Evolutionary conservation across 2,329 filamentous ascomycete genomes (phyloP).

Genomic region (Cercospora zeae-maydis): DNA sequence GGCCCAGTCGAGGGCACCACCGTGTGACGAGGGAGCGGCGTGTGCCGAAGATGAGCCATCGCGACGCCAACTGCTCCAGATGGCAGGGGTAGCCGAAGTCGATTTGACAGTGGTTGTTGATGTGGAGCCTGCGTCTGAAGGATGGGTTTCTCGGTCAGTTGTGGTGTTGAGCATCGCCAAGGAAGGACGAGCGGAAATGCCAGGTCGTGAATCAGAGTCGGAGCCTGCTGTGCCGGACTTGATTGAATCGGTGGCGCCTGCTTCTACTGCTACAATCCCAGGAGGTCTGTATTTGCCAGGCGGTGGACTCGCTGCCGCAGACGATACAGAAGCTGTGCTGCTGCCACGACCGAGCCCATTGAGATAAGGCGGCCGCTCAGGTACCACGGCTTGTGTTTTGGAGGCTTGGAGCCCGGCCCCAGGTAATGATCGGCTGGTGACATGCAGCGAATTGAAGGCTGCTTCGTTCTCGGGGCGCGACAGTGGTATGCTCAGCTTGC

Average conservation of each 20-base stretch:
- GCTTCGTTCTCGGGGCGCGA: conserved; percentile 85
- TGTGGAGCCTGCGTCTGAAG: conserved; percentile 14
- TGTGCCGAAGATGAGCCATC: conserved; percentile 32
- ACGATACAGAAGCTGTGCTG: conserved; percentile 24
- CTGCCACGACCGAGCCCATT: conserved; percentile 35
- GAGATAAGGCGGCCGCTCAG: conserved; percentile 23
- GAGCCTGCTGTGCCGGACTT: conserved; percentile 26
- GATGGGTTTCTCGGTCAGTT: conserved; percentile 19
- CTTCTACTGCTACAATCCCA: conserved; percentile 27
- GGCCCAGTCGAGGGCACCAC: conserved; percentile 47
- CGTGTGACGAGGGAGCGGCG: conserved; percentile 8
- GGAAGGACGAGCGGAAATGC: conserved; percentile 26
- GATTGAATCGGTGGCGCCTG: conserved; percentile 17
- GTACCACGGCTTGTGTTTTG: conserved; percentile 18
- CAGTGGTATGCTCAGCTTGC: conserved; percentile 84
- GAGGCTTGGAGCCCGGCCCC: conserved; percentile 47
- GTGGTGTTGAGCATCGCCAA: conserved; percentile 27
- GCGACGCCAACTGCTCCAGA: conserved; percentile 49
- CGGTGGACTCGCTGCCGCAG: conserved; percentile 30
- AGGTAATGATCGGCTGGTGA: conserved; percentile 41
- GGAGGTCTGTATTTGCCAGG: conserved; percentile 33
- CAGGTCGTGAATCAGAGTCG: conserved; percentile 27
- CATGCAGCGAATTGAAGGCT: conserved; percentile 73
- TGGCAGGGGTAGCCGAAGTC: conserved; percentile 37
- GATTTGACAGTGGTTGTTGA: conserved; percentile 23